These are phyloP conservation scores for Onygena corvina DNA, from an alignment of 2,329 filamentous ascomycete genomes.

Conservation along the genomic window DNA sequence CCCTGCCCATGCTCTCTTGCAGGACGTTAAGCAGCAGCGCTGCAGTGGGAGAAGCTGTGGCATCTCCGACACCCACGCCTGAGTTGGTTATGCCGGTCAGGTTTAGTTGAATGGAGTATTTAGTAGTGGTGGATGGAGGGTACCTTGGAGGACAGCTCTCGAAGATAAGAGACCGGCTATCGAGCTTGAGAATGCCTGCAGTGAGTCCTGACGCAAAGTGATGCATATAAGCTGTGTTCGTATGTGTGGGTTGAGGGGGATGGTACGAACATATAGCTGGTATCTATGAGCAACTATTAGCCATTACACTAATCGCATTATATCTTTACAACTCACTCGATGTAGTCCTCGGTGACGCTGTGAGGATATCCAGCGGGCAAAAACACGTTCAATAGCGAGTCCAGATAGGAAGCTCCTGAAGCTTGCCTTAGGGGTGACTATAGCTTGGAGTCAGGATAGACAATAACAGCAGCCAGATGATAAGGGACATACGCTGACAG, in stretches of 20 bases:
- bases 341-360: slow-evolving; percentile 74
- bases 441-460: not conserved
- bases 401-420: slow-evolving; percentile 19
- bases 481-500: not conserved
- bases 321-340: slow-evolving; percentile 41
- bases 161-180: slow-evolving; percentile 54
- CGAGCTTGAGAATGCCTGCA: slow-evolving; percentile 34
- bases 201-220: slow-evolving; percentile 26
- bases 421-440: slow-evolving; percentile 16
- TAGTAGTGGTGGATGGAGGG: slow-evolving; percentile 11
- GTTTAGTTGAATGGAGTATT: not conserved
- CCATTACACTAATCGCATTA: not conserved
- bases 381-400: slow-evolving; percentile 56
- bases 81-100: no score
- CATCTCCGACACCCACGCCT: slow-evolving; percentile 75
- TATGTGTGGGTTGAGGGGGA: not conserved
- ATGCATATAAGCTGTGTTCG: not conserved
- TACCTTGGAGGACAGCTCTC: slow-evolving; percentile 65
- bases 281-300: slow-evolving; percentile 29
- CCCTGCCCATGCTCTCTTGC: slow-evolving; percentile 66
- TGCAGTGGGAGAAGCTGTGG: slow-evolving; percentile 62
- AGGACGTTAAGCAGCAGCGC: slow-evolving; percentile 73
- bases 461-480: not conserved
- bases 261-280: slow-evolving; percentile 50
- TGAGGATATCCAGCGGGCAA: slow-evolving; percentile 79